Evolutionary conservation across 106 monocot species (phyloP).

Genomic region (Cymbidium sinense): DNA sequence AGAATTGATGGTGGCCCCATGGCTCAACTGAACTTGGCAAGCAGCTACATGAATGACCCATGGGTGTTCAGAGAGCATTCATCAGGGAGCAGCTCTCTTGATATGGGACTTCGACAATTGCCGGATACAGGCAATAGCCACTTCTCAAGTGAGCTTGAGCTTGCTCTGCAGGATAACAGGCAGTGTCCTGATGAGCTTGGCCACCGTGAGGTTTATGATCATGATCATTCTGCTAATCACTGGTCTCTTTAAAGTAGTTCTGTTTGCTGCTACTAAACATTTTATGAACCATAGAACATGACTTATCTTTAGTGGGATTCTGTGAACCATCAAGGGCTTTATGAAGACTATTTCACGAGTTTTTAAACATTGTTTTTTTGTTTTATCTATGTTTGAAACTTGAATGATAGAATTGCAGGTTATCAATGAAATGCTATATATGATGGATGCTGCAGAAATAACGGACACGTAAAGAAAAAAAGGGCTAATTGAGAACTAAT

Average conservation of each 20-base stretch:
- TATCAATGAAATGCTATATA: too few species aligned
- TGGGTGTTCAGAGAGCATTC: slow-evolving; percentile 42
- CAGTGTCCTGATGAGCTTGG: slow-evolving; percentile 11
- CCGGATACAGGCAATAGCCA: slow-evolving; percentile 16
- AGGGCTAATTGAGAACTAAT: too few species aligned
- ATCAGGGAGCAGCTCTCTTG: slow-evolving; percentile 8
- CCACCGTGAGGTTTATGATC: neutral
- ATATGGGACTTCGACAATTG: slow-evolving; percentile 23
- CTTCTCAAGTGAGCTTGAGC: slow-evolving; percentile 81
- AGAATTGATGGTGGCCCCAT: slow-evolving; percentile 13
- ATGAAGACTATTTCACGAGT: neutral
- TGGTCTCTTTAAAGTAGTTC: slow-evolving; percentile 4
- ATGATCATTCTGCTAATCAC: neutral
- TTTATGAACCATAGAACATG: neutral
- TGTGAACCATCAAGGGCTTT: neutral
- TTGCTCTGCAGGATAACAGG: slow-evolving; percentile 67
- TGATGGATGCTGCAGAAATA: too few species aligned
- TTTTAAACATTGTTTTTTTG: too few species aligned
- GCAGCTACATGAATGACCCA: slow-evolving; percentile 14
- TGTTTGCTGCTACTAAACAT: neutral
- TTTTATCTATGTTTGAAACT: too few species aligned
- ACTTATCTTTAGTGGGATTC: neutral
- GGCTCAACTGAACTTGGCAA: slow-evolving; percentile 14
- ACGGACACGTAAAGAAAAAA: too few species aligned
- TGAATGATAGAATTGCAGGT: too few species aligned